Percentiles rank a stretch among this genome's conserved stretches.
These are phyloP conservation scores for Pythium dissotocum DNA, from an alignment of 352 stramenopile genomes.

Conservation along the genomic window DNA sequence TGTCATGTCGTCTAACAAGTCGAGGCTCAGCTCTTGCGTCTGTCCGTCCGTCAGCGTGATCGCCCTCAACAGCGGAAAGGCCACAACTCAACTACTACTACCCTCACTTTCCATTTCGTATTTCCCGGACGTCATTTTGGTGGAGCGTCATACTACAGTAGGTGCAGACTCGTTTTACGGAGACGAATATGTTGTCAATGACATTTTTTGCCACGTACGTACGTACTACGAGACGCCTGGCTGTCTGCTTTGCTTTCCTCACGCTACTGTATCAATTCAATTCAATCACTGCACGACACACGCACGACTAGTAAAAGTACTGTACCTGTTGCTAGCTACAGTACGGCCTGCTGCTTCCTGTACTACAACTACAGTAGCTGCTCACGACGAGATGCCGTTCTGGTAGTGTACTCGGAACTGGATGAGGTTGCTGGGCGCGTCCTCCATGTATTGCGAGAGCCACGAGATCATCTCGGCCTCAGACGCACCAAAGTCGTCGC, in stretches of 20 bases:
- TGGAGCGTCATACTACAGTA: constrained; percentile 2
- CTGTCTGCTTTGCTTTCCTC: background rate
- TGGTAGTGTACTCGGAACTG: constrained; percentile 80
- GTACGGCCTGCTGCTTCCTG: no score
- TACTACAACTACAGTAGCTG: background rate
- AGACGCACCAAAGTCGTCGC: constrained; percentile 84
- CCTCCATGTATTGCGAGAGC: constrained; percentile 84
- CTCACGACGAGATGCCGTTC: constrained; percentile 65
- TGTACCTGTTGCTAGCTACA: background rate
- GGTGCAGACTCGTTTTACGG: background rate
- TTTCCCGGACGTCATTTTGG: constrained; percentile 6
- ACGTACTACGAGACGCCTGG: background rate
- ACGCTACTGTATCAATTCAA: background rate
- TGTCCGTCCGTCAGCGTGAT: no score
- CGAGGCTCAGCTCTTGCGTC: background rate
- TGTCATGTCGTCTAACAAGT: background rate
- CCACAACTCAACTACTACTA: background rate
- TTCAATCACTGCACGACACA: background rate
- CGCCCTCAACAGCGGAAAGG: background rate
- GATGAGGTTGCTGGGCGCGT: constrained; percentile 64
- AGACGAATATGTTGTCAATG: constrained; percentile 2
- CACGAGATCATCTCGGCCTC: constrained; percentile 86
- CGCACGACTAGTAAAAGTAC: background rate
- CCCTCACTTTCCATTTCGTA: background rate
- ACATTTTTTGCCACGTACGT: constrained; percentile 6